A percentile compares a stretch with the other conserved stretches of the same genome.
phyloP scores from a whole-genome alignment of 2,329 filamentous ascomycete genomes.

The Keithomyces neogunnii region DNA sequence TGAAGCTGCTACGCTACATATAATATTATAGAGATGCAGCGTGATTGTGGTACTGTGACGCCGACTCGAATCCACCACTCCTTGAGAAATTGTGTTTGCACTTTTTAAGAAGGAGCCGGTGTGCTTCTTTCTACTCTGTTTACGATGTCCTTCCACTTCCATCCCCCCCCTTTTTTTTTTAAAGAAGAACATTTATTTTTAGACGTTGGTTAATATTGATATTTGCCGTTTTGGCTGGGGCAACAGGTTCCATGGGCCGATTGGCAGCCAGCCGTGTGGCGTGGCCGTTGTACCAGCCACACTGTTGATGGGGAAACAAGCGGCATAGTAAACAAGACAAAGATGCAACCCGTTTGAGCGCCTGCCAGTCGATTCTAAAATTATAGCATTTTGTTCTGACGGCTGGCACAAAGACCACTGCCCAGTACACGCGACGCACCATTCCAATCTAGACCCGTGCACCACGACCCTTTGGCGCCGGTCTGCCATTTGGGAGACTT shows the following conservation, averaged over 20 bases:
- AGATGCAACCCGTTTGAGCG: not conserved
- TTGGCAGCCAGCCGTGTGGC: too few species aligned
- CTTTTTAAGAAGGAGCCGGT: too few species aligned
- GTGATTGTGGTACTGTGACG: not conserved
- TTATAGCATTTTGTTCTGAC: not conserved
- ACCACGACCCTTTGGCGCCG: not conserved
- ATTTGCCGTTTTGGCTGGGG: too few species aligned
- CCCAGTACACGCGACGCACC: not conserved
- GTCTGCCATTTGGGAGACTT: not conserved
- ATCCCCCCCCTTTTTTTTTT: too few species aligned
- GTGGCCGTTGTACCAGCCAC: not conserved
- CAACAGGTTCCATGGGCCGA: too few species aligned
- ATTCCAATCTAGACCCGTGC: not conserved
- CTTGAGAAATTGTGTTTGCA: too few species aligned
- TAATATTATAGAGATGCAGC: not conserved
- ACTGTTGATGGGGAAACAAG: constrained; percentile 7
- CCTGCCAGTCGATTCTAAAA: not conserved
- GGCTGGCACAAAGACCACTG: not conserved
- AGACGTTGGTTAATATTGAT: too few species aligned
- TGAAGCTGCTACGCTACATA: constrained; percentile 25
- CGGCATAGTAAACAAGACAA: constrained; percentile 3
- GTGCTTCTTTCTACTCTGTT: too few species aligned
- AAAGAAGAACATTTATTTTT: too few species aligned
- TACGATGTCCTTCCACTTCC: too few species aligned
- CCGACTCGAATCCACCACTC: too few species aligned